Percentiles rank a stretch among this genome's conserved stretches.
These are phyloP conservation scores for Coemansia sp. DNA, from an alignment of 192 early-diverging fungal genomes.

Conservation along the genomic window DNA sequence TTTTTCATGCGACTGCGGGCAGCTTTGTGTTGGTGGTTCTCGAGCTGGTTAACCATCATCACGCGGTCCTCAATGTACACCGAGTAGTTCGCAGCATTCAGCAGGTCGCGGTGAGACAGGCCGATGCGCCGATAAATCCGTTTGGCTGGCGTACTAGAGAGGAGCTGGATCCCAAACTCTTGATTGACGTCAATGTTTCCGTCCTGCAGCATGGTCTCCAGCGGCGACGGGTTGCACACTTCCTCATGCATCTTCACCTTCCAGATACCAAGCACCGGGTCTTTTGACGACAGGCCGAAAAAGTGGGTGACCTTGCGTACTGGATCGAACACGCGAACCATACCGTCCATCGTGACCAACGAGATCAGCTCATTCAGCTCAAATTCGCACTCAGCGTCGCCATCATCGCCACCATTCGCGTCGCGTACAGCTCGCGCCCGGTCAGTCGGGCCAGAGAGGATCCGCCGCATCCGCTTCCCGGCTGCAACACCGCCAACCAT, in stretches of 20 bases:
- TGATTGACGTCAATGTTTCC: slow-evolving; percentile 1
- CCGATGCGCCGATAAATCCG: slow-evolving; percentile 39
- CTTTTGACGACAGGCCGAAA: slow-evolving; percentile 29
- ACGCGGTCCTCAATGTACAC: slow-evolving; percentile 39
- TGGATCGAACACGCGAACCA: slow-evolving; percentile 44
- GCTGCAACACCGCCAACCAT: slow-evolving; percentile 47
- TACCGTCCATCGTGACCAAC: slow-evolving; percentile 51
- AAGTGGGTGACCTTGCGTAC: slow-evolving; percentile 42
- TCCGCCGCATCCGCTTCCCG: slow-evolving; percentile 33
- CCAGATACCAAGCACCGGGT: slow-evolving; percentile 51
- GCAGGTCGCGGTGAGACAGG: slow-evolving; percentile 36
- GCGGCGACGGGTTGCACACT: slow-evolving; percentile 30
- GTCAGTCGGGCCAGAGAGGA: slow-evolving; percentile 10
- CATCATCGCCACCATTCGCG: not conserved
- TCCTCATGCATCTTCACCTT: slow-evolving; percentile 54
- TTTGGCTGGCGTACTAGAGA: slow-evolving; percentile 29
- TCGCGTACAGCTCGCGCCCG: not conserved
- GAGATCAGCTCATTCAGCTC: slow-evolving; percentile 38
- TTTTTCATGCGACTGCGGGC: slow-evolving; percentile 10
- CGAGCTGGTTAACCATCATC: slow-evolving; percentile 25
- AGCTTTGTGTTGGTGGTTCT: slow-evolving; percentile 17
- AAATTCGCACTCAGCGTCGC: slow-evolving; percentile 6
- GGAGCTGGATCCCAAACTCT: slow-evolving; percentile 8
- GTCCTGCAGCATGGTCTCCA: slow-evolving; percentile 17
- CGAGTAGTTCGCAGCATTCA: slow-evolving; percentile 37